Conservation (phyloP, 78 protist species). For the Protostelium mycophagum region DNA sequence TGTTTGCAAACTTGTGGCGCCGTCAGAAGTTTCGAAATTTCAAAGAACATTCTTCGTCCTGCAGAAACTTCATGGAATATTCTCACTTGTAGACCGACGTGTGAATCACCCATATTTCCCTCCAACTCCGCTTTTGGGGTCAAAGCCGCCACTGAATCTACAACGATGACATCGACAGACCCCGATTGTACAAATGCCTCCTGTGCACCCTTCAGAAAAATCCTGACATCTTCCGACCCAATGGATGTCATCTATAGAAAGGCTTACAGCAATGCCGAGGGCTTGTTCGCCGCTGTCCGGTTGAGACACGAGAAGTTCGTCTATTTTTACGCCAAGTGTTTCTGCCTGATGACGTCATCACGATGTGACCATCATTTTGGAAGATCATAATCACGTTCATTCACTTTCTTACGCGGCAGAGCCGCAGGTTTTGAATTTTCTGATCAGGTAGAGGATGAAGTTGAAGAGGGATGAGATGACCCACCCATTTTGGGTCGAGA, state of each 20-base stretch:
- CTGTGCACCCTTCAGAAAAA: neutral
- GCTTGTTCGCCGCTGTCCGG: constrained; percentile 79
- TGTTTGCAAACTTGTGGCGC: no score
- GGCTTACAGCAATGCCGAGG: constrained; percentile 52
- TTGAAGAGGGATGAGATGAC: neutral
- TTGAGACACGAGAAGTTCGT: constrained; percentile 55
- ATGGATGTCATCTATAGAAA: constrained; percentile 7
- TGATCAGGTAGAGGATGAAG: no score
- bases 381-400: neutral
- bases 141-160: constrained; percentile 72
- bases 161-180: constrained; percentile 54
- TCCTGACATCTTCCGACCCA: no score
- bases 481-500: constrained; percentile 46
- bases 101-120: constrained; percentile 72
- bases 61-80: no score
- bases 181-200: constrained; percentile 16
- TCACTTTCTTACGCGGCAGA: neutral
- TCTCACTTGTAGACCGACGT: constrained; percentile 49
- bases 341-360: no score
- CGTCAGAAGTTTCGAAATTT: no score
- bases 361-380: no score
- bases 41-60: no score
- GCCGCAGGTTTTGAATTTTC: neutral
- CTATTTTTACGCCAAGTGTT: constrained; percentile 53
- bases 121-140: constrained; percentile 67